phyloP scores from a whole-genome alignment of 495 filamentous ascomycete genomes.

The Tuber calosporum region DNA sequence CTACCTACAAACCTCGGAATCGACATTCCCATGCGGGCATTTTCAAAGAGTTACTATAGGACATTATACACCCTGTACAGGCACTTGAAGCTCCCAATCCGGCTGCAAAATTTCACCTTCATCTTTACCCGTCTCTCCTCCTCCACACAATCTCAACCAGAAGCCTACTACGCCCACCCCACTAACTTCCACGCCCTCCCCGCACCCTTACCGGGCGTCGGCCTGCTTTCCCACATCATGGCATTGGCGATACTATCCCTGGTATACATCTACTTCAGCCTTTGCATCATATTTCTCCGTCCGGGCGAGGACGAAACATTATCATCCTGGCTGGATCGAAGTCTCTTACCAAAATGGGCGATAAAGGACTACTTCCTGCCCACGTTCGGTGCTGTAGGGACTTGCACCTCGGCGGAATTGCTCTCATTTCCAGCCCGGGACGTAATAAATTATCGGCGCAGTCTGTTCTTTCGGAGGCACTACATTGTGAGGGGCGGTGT shows the following conservation, averaged over 20 bases:
- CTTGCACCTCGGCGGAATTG: constrained; percentile 50
- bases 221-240: constrained; percentile 13
- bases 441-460: constrained; percentile 46
- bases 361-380: constrained; percentile 49
- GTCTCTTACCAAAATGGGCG: constrained; percentile 47
- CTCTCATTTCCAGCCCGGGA: constrained; percentile 51
- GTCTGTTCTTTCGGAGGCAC: constrained; percentile 47
- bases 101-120: constrained; percentile 48
- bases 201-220: constrained; percentile 38
- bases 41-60: constrained; percentile 52
- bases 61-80: constrained; percentile 52
- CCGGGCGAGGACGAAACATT: constrained; percentile 45
- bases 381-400: constrained; percentile 50
- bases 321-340: constrained; percentile 46
- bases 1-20: constrained; percentile 40
- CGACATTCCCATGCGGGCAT: constrained; percentile 56
- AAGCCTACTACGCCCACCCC: constrained; percentile 45
- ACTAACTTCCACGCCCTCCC: constrained; percentile 49
- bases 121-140: constrained; percentile 37
- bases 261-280: constrained; percentile 48
- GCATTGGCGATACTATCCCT: constrained; percentile 13
- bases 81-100: constrained; percentile 48
- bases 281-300: constrained; percentile 47
- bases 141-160: neutral
- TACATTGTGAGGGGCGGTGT: constrained; percentile 50